phyloP scores from a whole-genome alignment of 2,329 filamentous ascomycete species.

The Aaosphaeria arxii region DNA sequence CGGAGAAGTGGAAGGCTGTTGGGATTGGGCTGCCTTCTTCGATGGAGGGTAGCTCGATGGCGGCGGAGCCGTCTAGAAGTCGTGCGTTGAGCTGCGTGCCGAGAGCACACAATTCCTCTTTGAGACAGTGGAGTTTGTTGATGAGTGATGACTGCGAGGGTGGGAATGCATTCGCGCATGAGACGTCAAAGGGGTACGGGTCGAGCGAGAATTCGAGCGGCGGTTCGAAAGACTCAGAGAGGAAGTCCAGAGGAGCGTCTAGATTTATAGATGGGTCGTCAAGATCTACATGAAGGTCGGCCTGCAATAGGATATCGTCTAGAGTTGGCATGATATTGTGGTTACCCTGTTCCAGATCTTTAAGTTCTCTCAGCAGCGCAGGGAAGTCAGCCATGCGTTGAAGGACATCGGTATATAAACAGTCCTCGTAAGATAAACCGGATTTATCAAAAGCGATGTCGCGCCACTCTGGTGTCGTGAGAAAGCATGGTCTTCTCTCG shows the following conservation, averaged over 20 bases:
- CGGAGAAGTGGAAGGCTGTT: constrained; percentile 26
- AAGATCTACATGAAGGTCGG: background rate
- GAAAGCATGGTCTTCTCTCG: constrained; percentile 27
- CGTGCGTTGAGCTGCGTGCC: constrained; percentile 18
- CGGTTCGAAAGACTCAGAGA: constrained; percentile 10
- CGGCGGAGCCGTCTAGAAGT: constrained; percentile 17
- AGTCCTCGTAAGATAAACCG: constrained; percentile 21
- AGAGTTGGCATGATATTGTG: background rate
- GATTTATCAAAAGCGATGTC: constrained; percentile 32
- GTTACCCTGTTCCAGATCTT: constrained; percentile 9
- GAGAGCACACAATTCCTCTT: constrained; percentile 16
- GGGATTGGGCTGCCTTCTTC: constrained; percentile 17
- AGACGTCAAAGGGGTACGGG: constrained; percentile 6
- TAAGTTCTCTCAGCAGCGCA: constrained; percentile 23
- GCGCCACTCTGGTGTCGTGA: constrained; percentile 26
- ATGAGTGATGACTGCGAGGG: constrained; percentile 13
- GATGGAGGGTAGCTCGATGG: constrained; percentile 15
- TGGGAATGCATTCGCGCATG: constrained; percentile 2
- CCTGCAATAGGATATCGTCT: constrained; percentile 1
- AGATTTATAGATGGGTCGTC: background rate
- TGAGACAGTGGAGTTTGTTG: constrained; percentile 20
- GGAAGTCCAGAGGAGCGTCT: constrained; percentile 12
- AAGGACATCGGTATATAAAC: constrained; percentile 25
- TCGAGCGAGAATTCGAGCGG: constrained; percentile 12
- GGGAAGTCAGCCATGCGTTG: constrained; percentile 26